Percentiles rank a stretch among this genome's conserved stretches.
Conservation (phyloP, 805 yeast genomes). For the Nakazawaea molendinolei region DNA sequence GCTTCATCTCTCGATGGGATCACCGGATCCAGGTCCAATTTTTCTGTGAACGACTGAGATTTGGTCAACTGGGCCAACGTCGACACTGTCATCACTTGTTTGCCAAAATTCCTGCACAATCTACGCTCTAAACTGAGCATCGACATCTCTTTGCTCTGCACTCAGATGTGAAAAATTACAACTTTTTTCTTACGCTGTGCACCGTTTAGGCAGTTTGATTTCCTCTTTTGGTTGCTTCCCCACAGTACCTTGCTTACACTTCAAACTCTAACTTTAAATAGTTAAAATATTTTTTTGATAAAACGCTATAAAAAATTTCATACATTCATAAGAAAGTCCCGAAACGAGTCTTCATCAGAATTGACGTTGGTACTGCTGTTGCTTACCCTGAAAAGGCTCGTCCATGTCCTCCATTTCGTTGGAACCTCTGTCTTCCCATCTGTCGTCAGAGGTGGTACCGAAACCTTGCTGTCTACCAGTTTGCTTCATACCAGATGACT, state of each 20-base stretch:
- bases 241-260: too few relatives aligned
- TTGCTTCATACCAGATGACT: conserved; percentile 4
- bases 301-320: too few relatives aligned
- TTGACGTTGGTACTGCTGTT: conserved; percentile 10
- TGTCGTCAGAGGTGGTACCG: conserved; percentile 1
- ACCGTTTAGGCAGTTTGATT: too few relatives aligned
- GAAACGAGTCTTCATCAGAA: not conserved
- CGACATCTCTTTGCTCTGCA: too few relatives aligned
- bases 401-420: not conserved
- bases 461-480: conserved; percentile 5
- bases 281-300: too few relatives aligned
- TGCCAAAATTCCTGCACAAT: too few relatives aligned
- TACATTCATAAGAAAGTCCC: not conserved
- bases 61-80: conserved; percentile 21
- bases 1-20: conserved; percentile 18
- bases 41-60: conserved; percentile 22
- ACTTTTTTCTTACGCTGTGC: too few relatives aligned
- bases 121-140: too few relatives aligned
- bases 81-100: conserved; percentile 4
- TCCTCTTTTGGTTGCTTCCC: too few relatives aligned
- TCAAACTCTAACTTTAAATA: too few relatives aligned
- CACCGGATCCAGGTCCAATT: conserved; percentile 23
- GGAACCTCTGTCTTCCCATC: not conserved
- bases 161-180: too few relatives aligned
- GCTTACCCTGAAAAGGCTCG: not conserved